Conservation (phyloP, 2,329 filamentous ascomycete species). For the Aureobasidium melanogenum region DNA sequence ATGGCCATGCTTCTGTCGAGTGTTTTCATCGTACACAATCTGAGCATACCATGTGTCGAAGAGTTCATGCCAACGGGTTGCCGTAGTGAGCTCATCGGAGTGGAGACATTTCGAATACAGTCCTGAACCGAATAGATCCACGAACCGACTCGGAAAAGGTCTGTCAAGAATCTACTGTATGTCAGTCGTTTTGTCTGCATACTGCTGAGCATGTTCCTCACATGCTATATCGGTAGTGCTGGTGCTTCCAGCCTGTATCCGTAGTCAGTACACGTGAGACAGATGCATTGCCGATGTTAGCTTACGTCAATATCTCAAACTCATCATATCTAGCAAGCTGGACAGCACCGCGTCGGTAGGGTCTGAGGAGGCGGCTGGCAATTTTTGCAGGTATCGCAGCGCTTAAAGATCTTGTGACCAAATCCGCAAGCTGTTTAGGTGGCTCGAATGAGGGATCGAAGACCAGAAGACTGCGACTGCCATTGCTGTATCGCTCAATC, state of each 20-base stretch:
- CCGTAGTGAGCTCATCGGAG: too few species aligned
- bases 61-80: neutral
- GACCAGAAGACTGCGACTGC: conserved; percentile 63
- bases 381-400: too few species aligned
- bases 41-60: neutral
- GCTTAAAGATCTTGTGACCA: neutral
- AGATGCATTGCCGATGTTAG: neutral
- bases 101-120: neutral
- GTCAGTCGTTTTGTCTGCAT: neutral
- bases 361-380: neutral
- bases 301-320: neutral
- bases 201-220: neutral
- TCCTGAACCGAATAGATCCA: neutral
- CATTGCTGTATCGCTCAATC: conserved; percentile 59
- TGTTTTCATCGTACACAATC: neutral
- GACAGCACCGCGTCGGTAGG: neutral
- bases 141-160: neutral
- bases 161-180: neutral
- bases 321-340: neutral
- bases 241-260: neutral
- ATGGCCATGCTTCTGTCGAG: too few species aligned
- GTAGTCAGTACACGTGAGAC: neutral
- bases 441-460: conserved; percentile 82
- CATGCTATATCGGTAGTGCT: neutral
- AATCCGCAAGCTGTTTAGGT: conserved; percentile 49